Evolutionary conservation across 1,139 yeast species (phyloP), one percentile per base, ranked within the genome.

Genomic region (Meyerozyma athensensis): DNA sequence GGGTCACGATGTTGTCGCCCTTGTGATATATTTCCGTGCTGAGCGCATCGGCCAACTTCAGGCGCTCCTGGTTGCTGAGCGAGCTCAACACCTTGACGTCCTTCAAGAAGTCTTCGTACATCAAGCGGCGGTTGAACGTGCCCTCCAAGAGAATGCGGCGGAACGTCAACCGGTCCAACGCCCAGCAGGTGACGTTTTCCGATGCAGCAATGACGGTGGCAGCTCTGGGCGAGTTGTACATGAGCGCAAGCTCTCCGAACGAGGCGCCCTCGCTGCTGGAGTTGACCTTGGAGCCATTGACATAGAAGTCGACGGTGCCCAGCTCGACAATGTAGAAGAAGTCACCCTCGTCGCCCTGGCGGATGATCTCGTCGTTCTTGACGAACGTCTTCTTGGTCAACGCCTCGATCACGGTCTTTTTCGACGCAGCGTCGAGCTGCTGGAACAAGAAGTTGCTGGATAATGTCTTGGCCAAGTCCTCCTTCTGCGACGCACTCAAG

Each of bases 221-320:
- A 5, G 97, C 98, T 63, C 98, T 79, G 43, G 97, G 97, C 16
- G 97, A 81, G 62, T 92, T 92, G 68, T 92, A 92, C 96, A 92
- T 89, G 52, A 92, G 75, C 2, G 98, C 98, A 54, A 92, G 74
- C 61, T 92, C 98, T 53, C 98, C 98, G 63, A 92, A 92, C 33
- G 95, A 83, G 5, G 95, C 79, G 4, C 97, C 97, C 34, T 87
- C 80, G 16, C 86, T 82, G 20, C 87, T 77, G 3, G 85, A 70
- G 51, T 79, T 84, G 37, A 89, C 94, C 53, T 79, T 76, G 38
- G 74, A 61, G 36, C 83, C 90, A 55, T 86, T 78, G 34, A 85
- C 90, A 49, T 74, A 75, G 54, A 81, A 89, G 46, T 86, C 94
- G 38, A 92, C 96, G 2, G 74, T 64, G 39, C 98, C 98, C 8